Conservation (phyloP, 2,329 filamentous ascomycete species). For the Aureobasidium sp. region DNA sequence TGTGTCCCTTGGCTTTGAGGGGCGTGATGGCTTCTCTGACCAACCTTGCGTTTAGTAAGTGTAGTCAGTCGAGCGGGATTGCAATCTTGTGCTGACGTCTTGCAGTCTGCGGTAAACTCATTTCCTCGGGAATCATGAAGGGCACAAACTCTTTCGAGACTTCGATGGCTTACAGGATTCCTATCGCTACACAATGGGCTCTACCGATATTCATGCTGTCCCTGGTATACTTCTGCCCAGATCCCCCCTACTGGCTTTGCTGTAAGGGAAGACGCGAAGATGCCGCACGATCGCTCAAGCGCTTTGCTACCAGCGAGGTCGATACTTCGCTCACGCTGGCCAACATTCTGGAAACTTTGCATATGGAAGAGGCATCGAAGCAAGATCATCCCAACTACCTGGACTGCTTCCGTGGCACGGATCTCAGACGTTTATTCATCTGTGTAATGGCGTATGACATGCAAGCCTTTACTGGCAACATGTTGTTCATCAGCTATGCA, state of each 20-base stretch:
- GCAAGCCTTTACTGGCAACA: conserved; percentile 36
- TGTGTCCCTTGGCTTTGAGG: conserved; percentile 51
- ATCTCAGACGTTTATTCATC: conserved; percentile 36
- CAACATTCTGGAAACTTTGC: background rate
- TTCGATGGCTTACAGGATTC: conserved; percentile 37
- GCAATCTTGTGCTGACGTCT: background rate
- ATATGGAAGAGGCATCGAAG: background rate
- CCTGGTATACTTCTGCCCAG: conserved; percentile 23
- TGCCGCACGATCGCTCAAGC: conserved; percentile 28
- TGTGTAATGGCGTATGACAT: conserved; percentile 36
- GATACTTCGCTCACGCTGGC: background rate
- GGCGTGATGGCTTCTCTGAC: conserved; percentile 52
- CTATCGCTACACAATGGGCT: conserved; percentile 39
- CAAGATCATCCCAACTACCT: conserved; percentile 16
- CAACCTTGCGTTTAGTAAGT: conserved; percentile 47
- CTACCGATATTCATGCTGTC: conserved; percentile 33
- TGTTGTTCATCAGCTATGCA: conserved; percentile 34
- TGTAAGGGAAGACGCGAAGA: conserved; percentile 28
- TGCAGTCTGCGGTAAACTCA: conserved; percentile 51
- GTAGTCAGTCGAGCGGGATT: too few species aligned
- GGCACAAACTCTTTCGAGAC: conserved; percentile 26
- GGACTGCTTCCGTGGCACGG: conserved; percentile 36
- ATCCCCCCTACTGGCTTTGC: conserved; percentile 31
- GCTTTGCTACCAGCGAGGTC: conserved; percentile 22
- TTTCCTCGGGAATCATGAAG: conserved; percentile 38